Evolutionary conservation across 2,329 filamentous ascomycete species (phyloP), one percentile per base, ranked within the genome.

Genomic region (Penicillium sp.): DNA sequence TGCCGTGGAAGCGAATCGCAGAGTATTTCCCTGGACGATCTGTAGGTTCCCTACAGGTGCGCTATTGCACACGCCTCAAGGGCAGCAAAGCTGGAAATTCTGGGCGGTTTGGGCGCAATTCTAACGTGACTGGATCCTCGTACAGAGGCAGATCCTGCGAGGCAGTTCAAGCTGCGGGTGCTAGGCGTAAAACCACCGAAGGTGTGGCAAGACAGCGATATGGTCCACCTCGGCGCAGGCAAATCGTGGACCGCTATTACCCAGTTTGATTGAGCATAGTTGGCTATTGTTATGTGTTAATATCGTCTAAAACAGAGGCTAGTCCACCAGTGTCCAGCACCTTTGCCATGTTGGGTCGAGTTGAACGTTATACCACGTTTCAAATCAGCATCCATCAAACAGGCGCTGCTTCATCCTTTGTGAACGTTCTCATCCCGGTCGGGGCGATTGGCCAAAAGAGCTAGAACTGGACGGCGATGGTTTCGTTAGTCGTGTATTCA

Each of bases 351-450:
- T 28, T n/a, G 12, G 24, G 45, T 28, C 45, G 45, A 49, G 45
- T 49, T 49, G 12, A 49, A 49, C 45, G 24, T 49, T 49, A 49
- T 47, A 47, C 45, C 24, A 49, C 2, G 45, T 49, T 49, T 49
- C 22, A n/a, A 49, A 49, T 49, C 12, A 49, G 12, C 12, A 49
- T 49, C 45, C 12, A 49, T 49, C 12, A 49, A 49, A 49, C 12
- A n/a, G 26, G 45, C 22, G 24, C 24, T 49, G 8, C 45, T 49
- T 49, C 24, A 49, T 49, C 24, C 45, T 49, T 49, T 7, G 12
- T 49, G 12, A 49, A 49, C 24, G 13, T 49, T 49, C 22, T 28
- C 12, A 49, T 30, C 49, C 28, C 17, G 4, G 12, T 33, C 9
- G 9, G 30, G 30, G 30, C 30, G 30, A 33, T 33, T 33, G 4